phyloP scores from a whole-genome alignment of 495 filamentous ascomycete species.

The Cercophora scortea region DNA sequence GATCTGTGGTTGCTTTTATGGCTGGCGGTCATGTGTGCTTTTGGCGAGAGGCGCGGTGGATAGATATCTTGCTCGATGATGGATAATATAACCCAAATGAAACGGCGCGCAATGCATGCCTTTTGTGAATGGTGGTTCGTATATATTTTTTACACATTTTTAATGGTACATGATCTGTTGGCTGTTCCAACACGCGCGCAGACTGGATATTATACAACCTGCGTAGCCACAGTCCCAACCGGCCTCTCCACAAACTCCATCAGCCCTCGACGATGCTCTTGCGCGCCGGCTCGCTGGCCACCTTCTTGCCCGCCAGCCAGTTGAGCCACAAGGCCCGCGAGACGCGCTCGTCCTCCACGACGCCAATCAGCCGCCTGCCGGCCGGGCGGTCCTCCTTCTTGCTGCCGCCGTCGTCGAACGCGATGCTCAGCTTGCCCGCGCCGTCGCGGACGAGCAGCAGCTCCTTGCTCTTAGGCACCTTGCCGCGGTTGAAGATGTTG shows the following conservation, averaged over 20 bases:
- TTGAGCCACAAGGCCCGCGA: slow-evolving; percentile 79
- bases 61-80: too few species aligned
- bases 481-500: slow-evolving; percentile 63
- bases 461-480: slow-evolving; percentile 66
- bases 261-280: slow-evolving; percentile 74
- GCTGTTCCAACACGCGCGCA: neutral
- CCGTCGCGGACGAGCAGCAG: slow-evolving; percentile 63
- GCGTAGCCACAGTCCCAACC: slow-evolving; percentile 73
- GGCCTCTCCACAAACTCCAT: slow-evolving; percentile 85
- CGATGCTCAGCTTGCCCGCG: slow-evolving; percentile 57
- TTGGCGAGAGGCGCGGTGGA: too few species aligned
- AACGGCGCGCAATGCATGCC: too few species aligned
- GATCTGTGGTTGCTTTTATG: too few species aligned
- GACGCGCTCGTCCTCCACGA: slow-evolving; percentile 69
- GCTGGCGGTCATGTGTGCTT: too few species aligned
- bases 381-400: slow-evolving; percentile 27
- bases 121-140: too few species aligned
- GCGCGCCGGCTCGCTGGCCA: slow-evolving; percentile 76
- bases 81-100: too few species aligned
- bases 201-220: slow-evolving; percentile 39
- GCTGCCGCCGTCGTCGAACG: slow-evolving; percentile 54
- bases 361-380: slow-evolving; percentile 48
- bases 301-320: slow-evolving; percentile 79
- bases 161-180: too few species aligned
- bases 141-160: too few species aligned